A percentile compares a stretch with the other conserved stretches of the same genome.
Conservation (phyloP, 768 basidiomycete genomes). For the Austroboletus eburneus region DNA sequence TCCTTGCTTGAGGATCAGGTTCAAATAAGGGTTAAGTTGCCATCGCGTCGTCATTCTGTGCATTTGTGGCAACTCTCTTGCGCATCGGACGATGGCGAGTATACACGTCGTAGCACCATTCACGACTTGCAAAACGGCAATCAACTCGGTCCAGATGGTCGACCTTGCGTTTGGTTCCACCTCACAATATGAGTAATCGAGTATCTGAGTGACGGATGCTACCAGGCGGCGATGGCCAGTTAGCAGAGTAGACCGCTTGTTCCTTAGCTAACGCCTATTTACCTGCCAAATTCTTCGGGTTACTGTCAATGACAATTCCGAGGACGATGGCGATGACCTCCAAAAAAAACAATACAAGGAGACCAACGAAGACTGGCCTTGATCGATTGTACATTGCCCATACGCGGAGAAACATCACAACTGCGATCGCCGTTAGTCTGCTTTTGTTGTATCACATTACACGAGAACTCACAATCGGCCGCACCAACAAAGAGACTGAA, state of each 20-base stretch:
- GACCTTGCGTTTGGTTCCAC: too few species aligned
- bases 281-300: not conserved
- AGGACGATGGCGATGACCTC: not conserved
- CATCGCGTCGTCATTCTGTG: not conserved
- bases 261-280: not conserved
- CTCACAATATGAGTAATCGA: not conserved
- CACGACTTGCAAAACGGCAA: not conserved
- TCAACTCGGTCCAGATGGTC: too few species aligned
- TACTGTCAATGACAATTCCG: not conserved
- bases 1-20: slow-evolving; percentile 4
- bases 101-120: not conserved
- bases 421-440: not conserved
- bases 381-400: slow-evolving; percentile 4
- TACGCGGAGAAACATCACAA: slow-evolving; percentile 1
- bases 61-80: not conserved
- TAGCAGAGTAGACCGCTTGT: not conserved
- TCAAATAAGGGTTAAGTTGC: slow-evolving; percentile 8
- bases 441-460: not conserved
- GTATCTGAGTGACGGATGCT: not conserved
- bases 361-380: not conserved
- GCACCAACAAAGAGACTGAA: not conserved
- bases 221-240: not conserved
- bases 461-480: slow-evolving; percentile 4
- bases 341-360: not conserved
- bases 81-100: not conserved